Conservation (phyloP, 495 filamentous ascomycete genomes). For the Xylaria intraflava region DNA sequence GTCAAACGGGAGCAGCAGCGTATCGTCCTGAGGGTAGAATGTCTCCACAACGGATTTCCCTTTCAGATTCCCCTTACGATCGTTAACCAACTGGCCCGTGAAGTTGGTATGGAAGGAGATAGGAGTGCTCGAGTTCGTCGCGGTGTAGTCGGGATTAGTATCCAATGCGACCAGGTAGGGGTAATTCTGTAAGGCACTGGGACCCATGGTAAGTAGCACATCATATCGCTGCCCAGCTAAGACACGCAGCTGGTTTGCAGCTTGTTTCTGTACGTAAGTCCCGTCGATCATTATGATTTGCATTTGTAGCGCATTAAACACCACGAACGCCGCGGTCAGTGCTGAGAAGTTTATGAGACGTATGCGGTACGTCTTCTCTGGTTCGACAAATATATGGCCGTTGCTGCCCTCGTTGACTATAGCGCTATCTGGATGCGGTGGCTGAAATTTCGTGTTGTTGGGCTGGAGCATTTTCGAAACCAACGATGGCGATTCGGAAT, state of each 20-base stretch:
- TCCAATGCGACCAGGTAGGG: constrained; percentile 49
- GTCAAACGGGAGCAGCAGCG: constrained; percentile 54
- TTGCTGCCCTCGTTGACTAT: constrained; percentile 62
- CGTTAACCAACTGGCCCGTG: constrained; percentile 59
- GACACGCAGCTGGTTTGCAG: constrained; percentile 37
- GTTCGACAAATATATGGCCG: constrained; percentile 50
- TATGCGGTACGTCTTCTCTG: constrained; percentile 71
- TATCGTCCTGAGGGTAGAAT: constrained; percentile 60
- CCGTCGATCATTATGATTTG: constrained; percentile 53
- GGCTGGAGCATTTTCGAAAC: constrained; percentile 48
- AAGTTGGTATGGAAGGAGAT: constrained; percentile 33
- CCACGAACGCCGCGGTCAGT: constrained; percentile 54
- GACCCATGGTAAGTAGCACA: constrained; percentile 40
- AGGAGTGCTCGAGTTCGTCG: constrained; percentile 20
- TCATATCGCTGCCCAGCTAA: constrained; percentile 60
- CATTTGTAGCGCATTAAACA: constrained; percentile 56
- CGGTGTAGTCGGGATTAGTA: constrained; percentile 37
- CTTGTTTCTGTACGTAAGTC: constrained; percentile 29
- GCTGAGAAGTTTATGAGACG: constrained; percentile 67
- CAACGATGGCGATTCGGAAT: constrained; percentile 47
- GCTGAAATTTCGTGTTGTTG: constrained; percentile 46
- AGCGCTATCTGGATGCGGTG: constrained; percentile 54
- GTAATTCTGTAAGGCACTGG: constrained; percentile 45
- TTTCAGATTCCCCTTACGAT: constrained; percentile 47
- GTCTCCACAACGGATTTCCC: constrained; percentile 40